Percentiles rank a stretch among this genome's conserved stretches.
phyloP scores from a whole-genome alignment of 140 eudicot genomes.

The Anethum foeniculum region DNA sequence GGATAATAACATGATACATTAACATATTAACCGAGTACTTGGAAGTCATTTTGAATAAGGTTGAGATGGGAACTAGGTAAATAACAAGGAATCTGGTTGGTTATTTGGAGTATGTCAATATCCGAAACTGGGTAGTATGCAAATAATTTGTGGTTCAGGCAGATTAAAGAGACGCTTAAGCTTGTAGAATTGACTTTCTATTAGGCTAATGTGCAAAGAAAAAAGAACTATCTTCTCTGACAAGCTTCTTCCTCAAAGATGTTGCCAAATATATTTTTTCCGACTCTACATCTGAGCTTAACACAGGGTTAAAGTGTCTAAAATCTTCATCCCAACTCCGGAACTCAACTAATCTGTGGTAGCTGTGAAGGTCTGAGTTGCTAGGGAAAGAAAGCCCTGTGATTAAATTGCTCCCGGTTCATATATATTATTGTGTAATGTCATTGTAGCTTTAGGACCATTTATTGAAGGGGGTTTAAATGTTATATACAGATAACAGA shows the following conservation, averaged over 20 bases:
- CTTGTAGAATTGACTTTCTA: not conserved
- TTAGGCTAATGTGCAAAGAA: not conserved
- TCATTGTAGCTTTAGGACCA: slow-evolving; percentile 31
- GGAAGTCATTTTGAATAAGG: slow-evolving; percentile 18
- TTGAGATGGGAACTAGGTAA: slow-evolving; percentile 18
- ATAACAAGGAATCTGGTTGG: slow-evolving; percentile 16
- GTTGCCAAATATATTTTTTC: slow-evolving; percentile 9
- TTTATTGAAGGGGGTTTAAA: slow-evolving; percentile 23
- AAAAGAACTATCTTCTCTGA: slow-evolving; percentile 8
- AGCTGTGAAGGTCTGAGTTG: slow-evolving; percentile 8
- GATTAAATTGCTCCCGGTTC: not conserved
- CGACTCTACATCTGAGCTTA: slow-evolving; percentile 19
- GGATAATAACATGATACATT: not conserved
- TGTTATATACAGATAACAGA: slow-evolving; percentile 40
- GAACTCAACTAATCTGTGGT: slow-evolving; percentile 4
- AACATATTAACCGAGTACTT: slow-evolving; percentile 13
- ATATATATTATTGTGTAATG: slow-evolving; percentile 23
- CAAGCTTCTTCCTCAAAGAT: not conserved
- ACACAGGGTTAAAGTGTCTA: slow-evolving; percentile 28
- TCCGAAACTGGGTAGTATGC: not conserved
- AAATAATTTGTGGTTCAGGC: not conserved
- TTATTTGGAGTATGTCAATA: slow-evolving; percentile 15
- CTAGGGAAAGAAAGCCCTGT: slow-evolving; percentile 4
- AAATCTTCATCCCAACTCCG: slow-evolving; percentile 15
- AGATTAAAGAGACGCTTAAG: not conserved